Evolutionary conservation across 2,329 filamentous ascomycete species (phyloP), one percentile per base, ranked within the genome.

Genomic region (Fusarium miscanthi): DNA sequence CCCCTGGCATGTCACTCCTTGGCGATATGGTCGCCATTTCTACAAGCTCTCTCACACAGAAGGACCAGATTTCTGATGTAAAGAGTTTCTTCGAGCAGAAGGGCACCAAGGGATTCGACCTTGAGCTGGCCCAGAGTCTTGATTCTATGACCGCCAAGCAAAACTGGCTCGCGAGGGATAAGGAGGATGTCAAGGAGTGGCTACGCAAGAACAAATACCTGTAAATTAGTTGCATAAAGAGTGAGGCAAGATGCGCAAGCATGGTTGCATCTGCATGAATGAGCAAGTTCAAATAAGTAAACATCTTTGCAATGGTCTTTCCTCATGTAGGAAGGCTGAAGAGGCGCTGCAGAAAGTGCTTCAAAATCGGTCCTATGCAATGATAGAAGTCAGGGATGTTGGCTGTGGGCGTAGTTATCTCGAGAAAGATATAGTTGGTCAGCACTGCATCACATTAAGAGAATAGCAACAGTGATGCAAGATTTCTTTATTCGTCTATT

Each of bases 61-160:
- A 90, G 70, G 90, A 92, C 76, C 94, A 97, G 83, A 85, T 95
- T 65, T 87, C 90, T 70, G 88, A 91, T 68, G 91, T 98, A 30
- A 87, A 95, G 81, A 85, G 86, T 9, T 98, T 98, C 88, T 98
- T 98, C 80, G 86, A 86, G 38, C 85, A 88, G 72, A 94, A 93
- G 85, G 94, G 93, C 80, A 97, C 92, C 68, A 97, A 87, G 82
- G 89, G 94, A 46, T 98, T 94, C 78, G 94, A 97, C 79, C 91
- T 95, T 80, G 91, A 93, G 53, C 85, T 98, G 64, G 94, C 94
- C n/a, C 95, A 98, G 86, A 95, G 92, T 81, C 87, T 92, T 75
- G 95, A 98, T 81, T 87, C 91, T 8, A 92, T 98, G 77, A 89
- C 89, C 69, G 94, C 94, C 61, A 98, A 97, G 89, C 76, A 78